These are phyloP conservation scores for Botryotinia globosa DNA, from an alignment of 2,329 filamentous ascomycete species.

Conservation along the genomic window DNA sequence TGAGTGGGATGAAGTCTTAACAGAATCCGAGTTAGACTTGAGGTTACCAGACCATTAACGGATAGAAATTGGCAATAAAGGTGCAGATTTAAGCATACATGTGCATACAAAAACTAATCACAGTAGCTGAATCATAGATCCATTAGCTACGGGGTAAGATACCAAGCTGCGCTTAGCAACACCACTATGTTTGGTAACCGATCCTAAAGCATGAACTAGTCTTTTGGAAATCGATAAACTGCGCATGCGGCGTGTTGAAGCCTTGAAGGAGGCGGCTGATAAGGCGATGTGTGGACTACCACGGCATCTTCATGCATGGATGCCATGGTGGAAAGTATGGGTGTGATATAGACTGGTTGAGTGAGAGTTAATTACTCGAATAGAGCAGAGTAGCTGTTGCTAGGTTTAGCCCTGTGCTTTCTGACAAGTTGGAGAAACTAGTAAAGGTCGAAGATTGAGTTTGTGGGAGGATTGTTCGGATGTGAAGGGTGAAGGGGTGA, in stretches of 20 bases:
- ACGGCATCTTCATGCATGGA: too few relatives aligned
- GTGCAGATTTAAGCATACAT: neutral
- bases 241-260: neutral
- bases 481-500: slow-evolving; percentile 25
- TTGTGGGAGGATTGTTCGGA: neutral
- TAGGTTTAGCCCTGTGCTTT: neutral
- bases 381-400: neutral
- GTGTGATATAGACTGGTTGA: neutral
- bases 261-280: neutral
- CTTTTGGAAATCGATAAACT: neutral
- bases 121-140: neutral
- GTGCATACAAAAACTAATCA: neutral
- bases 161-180: neutral
- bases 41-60: neutral
- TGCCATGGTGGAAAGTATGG: neutral
- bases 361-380: neutral
- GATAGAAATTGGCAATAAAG: neutral
- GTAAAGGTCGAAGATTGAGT: neutral
- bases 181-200: neutral
- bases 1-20: neutral
- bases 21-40: neutral
- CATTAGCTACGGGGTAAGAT: neutral
- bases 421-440: neutral
- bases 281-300: too few relatives aligned
- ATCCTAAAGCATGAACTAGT: slow-evolving; percentile 1